Base-by-base conservation (phyloP, 106 monocot species). In the Cymbidium sinense region DNA sequence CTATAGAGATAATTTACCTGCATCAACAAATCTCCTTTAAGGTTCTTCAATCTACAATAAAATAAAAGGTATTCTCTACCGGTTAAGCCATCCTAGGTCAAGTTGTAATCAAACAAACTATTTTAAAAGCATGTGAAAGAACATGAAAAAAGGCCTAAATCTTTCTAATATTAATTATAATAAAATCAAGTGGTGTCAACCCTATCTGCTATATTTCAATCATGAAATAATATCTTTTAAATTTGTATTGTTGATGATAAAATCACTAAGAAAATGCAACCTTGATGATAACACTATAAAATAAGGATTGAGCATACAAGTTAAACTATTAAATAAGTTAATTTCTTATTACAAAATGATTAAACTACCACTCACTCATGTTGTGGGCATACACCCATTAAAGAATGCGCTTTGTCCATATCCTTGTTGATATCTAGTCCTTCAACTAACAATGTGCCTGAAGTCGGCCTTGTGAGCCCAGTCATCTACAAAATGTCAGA, bases 41-140 rank as follows among this genome's bases (percentile, higher is more conserved):
- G 81, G 36, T 91, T 91, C 78, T 88, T 91, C 76, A 88, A 31
- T 47, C 86, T 72, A 1, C 88, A 88, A 81, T 84, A 87, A 76
- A 87, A 87, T 19, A 78, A 13, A 9, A 87, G 76, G 70, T 87
- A 84, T 75, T 87, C 87, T 70, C 81, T 75, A 5, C 78, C 84
- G n/a, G 3, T 87, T 31, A 84, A 62, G 17, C 23, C 77, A 69
- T 84, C 87, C 87, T n/a, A n/a, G 20, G 81, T 34, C 79, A 87
- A 84, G 34, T 81, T 87, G n/a, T 80, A n/a, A 64, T 33, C 21
- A 58, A 25, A 18, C 51, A 21, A 29, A 61, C 20, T 39, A 41
- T 23, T 28, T 30, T n/a, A 79, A 50, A 35, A 71, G 33, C 15
- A 23, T 67, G 67, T 7, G 10, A 28, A 64, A 64, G 9, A 64